Conservation (phyloP, 129 eudicot genomes). For the Oenanthe sinensis region DNA sequence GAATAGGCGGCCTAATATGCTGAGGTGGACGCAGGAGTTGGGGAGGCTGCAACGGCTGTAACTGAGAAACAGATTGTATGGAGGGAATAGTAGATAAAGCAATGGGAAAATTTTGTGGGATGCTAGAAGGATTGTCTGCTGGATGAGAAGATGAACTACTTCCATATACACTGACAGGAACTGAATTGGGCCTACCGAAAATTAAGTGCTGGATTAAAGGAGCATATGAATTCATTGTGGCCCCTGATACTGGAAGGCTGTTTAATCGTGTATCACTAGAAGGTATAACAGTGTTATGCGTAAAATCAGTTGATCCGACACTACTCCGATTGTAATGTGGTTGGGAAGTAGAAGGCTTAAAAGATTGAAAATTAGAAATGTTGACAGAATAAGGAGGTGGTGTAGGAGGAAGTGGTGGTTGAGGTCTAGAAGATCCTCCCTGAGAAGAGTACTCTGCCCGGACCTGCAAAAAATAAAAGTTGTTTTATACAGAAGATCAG, state of each 20-base stretch:
- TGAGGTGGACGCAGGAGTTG: conserved; percentile 67
- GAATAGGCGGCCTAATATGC: conserved; percentile 65
- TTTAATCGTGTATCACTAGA: conserved; percentile 28
- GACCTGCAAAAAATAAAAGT: conserved; percentile 37
- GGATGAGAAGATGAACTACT: conserved; percentile 35
- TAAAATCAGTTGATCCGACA: conserved; percentile 36
- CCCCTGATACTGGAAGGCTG: conserved; percentile 33
- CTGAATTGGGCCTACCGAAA: conserved; percentile 49
- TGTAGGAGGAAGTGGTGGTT: conserved; percentile 94
- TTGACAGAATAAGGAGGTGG: conserved; percentile 71
- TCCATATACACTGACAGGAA: conserved; percentile 43
- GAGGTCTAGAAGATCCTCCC: conserved; percentile 57
- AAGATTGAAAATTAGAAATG: conserved; percentile 24
- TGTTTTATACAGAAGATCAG: not conserved
- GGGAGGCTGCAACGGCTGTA: conserved; percentile 89
- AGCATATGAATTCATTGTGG: conserved; percentile 31
- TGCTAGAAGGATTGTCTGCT: conserved; percentile 40
- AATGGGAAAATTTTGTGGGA: conserved; percentile 45
- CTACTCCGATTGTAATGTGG: conserved; percentile 51
- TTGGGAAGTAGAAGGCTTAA: conserved; percentile 41
- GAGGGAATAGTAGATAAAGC: conserved; percentile 40
- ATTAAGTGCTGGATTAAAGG: conserved; percentile 52
- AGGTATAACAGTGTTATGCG: conserved; percentile 33
- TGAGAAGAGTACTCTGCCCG: conserved; percentile 58
- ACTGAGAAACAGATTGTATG: conserved; percentile 43